Percentiles rank a stretch among this genome's conserved stretches.
Evolutionary conservation across 371 early-diverging fungal species (phyloP).

Genomic region (Entomophthora muscae): DNA sequence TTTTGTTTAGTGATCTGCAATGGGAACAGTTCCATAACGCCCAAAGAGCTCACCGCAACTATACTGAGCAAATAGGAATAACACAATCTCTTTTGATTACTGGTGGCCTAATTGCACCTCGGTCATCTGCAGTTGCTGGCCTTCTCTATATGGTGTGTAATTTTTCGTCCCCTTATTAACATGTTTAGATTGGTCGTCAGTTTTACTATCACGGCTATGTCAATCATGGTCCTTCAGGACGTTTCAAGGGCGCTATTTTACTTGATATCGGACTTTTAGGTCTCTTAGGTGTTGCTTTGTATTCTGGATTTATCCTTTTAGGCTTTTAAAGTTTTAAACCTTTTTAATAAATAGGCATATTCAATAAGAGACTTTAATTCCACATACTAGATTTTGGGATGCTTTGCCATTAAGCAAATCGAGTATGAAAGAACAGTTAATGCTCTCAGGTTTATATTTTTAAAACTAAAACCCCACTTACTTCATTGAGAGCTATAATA

Average conservation of each 20-base stretch:
- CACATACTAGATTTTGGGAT: too few species aligned
- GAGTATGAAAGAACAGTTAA: too few species aligned
- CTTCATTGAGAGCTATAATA: too few species aligned
- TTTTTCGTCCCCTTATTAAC: background rate
- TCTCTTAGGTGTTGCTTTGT: background rate
- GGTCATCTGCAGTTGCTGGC: background rate
- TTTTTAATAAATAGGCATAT: too few species aligned
- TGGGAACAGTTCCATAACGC: slow-evolving; percentile 7
- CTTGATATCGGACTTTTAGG: background rate
- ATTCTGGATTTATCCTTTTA: background rate
- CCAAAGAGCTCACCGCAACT: slow-evolving; percentile 6
- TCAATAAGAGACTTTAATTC: too few species aligned
- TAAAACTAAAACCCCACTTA: too few species aligned
- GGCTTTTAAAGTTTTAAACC: too few species aligned
- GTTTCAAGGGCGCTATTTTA: background rate
- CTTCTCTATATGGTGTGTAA: background rate
- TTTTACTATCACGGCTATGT: slow-evolving; percentile 1
- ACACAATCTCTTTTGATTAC: background rate
- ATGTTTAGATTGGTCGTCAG: slow-evolving; percentile 7
- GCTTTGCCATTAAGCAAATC: too few species aligned
- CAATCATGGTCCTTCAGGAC: background rate
- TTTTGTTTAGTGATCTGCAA: slow-evolving; percentile 1
- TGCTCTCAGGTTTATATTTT: too few species aligned
- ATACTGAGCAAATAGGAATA: slow-evolving; percentile 1
- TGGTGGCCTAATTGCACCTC: background rate